A percentile compares a stretch with the other conserved stretches of the same genome.
Evolutionary conservation across 768 basidiomycete genomes (phyloP).

Genomic region (Mycena latifolia): DNA sequence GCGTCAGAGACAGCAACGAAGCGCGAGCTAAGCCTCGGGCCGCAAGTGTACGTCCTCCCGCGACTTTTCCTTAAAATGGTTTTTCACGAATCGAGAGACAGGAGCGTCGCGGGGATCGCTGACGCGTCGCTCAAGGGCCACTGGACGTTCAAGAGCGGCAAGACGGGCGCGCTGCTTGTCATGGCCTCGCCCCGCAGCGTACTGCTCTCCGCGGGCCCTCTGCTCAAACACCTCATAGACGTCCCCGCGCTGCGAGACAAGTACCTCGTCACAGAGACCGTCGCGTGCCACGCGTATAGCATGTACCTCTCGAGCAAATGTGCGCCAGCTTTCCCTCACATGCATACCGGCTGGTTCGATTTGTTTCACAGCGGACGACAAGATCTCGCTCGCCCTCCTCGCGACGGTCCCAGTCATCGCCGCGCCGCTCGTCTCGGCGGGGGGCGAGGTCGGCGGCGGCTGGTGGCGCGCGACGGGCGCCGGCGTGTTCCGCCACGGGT

Average conservation of each 20-base stretch:
- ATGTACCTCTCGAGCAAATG: slow-evolving; percentile 45
- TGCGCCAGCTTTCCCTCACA: no score
- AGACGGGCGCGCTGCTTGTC: slow-evolving; percentile 49
- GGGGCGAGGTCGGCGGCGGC: slow-evolving; percentile 1
- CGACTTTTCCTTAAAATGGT: background rate
- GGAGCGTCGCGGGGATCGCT: slow-evolving; percentile 38
- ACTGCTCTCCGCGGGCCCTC: slow-evolving; percentile 29
- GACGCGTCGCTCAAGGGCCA: slow-evolving; percentile 47
- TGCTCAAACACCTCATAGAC: slow-evolving; percentile 41
- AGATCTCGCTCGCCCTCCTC: slow-evolving; percentile 11
- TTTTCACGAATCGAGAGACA: background rate
- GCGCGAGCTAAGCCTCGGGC: slow-evolving; percentile 24
- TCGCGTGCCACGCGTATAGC: slow-evolving; percentile 46
- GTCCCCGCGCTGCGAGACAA: slow-evolving; percentile 43
- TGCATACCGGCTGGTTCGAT: no score
- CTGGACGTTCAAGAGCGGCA: slow-evolving; percentile 47
- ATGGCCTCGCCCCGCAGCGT: slow-evolving; percentile 46
- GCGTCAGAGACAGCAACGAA: slow-evolving; percentile 40
- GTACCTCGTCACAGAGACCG: slow-evolving; percentile 46
- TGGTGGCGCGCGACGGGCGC: slow-evolving; percentile 18
- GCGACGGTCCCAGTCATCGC: background rate
- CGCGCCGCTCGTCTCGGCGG: slow-evolving; percentile 13
- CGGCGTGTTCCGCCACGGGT: slow-evolving; percentile 19
- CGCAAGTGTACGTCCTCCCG: slow-evolving; percentile 39
- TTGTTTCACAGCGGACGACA: slow-evolving; percentile 13